Evolutionary conservation across 805 yeast genomes (phyloP), one percentile per base, ranked within the genome.

Genomic region (Yamadazyma kitorensis): DNA sequence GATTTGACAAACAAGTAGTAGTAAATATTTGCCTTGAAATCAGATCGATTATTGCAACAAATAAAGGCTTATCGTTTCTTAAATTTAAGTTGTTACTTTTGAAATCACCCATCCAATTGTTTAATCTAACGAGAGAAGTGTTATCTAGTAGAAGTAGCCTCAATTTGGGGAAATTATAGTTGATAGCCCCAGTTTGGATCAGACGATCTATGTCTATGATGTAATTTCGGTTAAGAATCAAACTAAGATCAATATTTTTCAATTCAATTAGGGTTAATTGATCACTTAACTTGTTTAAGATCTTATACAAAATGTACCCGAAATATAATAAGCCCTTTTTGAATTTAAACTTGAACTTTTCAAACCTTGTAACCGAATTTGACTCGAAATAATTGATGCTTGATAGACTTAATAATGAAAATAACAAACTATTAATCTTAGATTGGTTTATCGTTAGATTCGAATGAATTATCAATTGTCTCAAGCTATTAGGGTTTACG

Each of bases 81-180:
- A 30, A 25, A 4, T 22, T 23, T 4, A 13, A 9, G 17, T 49
- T 34, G 3, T 18, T 4, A 45, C 5, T 10, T 24, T 51, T 50
- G 18, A 55, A 48, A 1, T 31, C 24, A 3, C 11, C 24, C 4
- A 50, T 6, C 59, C 58, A 54, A 7, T 34, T 30, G 4, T 18
- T 8, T 33, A 48, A 29, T 19, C 39, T 42, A 1, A 40, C 13
- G 10, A 46, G 35, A 6, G 55, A 43, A 4, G 40, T 33, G 30
- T 48, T 54, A 33, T 58, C 59, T 15, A 58, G 36, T 8, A 47
- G 27, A n/a, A 57, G 32, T 15, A 54, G 16, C 19, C 49, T 46
- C 16, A 58, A 35, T 2, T 30, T 28, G 3, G 50, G 47, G 24
- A 55, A 48, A 0, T 30, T 20, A 8, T 20, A 8, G 10, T 20